phyloP scores from a whole-genome alignment of 2,329 filamentous ascomycete species.

The Aspergillus udagawae region DNA sequence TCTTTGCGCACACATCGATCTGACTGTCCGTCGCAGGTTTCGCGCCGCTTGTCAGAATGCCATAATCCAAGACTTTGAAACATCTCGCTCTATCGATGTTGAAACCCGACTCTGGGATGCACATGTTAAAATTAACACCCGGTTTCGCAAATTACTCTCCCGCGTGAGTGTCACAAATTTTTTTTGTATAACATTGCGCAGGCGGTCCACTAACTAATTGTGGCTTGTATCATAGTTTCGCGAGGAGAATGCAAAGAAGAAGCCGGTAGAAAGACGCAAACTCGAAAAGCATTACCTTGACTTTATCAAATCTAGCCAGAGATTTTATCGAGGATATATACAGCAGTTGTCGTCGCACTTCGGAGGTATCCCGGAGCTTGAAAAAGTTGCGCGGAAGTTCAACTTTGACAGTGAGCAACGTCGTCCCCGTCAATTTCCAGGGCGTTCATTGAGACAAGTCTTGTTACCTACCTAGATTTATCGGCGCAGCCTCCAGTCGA shows the following conservation, averaged over 20 bases:
- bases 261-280: constrained; percentile 65
- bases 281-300: constrained; percentile 74
- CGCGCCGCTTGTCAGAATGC: constrained; percentile 68
- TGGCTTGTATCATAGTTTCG: constrained; percentile 38
- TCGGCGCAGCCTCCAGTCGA: constrained; percentile 44
- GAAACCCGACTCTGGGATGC: constrained; percentile 74
- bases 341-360: constrained; percentile 65
- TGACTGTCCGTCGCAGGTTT: constrained; percentile 47
- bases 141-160: constrained; percentile 68
- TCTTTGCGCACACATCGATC: neutral
- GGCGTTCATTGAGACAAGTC: constrained; percentile 5
- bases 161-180: constrained; percentile 39
- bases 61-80: constrained; percentile 61
- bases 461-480: constrained; percentile 31
- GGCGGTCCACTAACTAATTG: neutral
- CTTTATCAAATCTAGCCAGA: constrained; percentile 83
- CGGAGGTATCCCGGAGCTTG: constrained; percentile 54
- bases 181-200: constrained; percentile 1
- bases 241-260: constrained; percentile 49
- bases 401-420: constrained; percentile 43
- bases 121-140: constrained; percentile 72
- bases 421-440: constrained; percentile 5
- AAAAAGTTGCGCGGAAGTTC: constrained; percentile 52
- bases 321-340: constrained; percentile 84
- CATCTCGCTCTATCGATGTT: constrained; percentile 53